phyloP scores from a whole-genome alignment of 805 yeast genomes.

The Pichia scutulata region DNA sequence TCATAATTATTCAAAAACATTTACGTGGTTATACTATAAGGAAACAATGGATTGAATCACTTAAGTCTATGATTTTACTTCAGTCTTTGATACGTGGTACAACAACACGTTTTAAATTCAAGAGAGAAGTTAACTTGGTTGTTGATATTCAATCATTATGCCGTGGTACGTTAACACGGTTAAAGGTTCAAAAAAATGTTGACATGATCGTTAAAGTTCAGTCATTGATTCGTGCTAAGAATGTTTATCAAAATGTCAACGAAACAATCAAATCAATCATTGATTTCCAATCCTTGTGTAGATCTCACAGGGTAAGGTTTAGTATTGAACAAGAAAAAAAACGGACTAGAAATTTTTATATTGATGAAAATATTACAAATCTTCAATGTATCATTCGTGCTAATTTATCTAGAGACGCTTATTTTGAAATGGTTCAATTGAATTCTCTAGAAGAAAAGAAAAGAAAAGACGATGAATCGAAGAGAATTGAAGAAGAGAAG shows the following conservation, averaged over 20 bases:
- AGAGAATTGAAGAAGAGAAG: slow-evolving; percentile 38
- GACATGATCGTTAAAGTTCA: slow-evolving; percentile 37
- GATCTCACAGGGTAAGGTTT: not conserved
- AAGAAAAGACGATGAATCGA: slow-evolving; percentile 69
- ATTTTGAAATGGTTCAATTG: slow-evolving; percentile 45
- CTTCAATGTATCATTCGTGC: slow-evolving; percentile 33
- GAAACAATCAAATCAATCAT: slow-evolving; percentile 53
- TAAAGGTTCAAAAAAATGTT: not conserved
- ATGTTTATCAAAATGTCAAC: slow-evolving; percentile 46
- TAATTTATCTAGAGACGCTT: slow-evolving; percentile 37
- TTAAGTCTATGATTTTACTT: slow-evolving; percentile 43
- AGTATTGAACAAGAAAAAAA: not conserved
- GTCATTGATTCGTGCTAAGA: slow-evolving; percentile 50
- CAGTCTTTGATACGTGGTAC: slow-evolving; percentile 62
- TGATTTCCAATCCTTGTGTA: slow-evolving; percentile 40
- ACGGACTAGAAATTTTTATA: not conserved
- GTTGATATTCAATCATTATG: slow-evolving; percentile 57
- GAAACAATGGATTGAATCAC: slow-evolving; percentile 45
- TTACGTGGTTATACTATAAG: slow-evolving; percentile 59
- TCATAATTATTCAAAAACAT: slow-evolving; percentile 80
- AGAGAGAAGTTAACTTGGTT: slow-evolving; percentile 51
- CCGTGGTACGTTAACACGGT: slow-evolving; percentile 38
- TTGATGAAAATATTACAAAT: not conserved
- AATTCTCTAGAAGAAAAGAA: slow-evolving; percentile 86
- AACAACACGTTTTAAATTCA: slow-evolving; percentile 44